Evolutionary conservation across 345 rosid species (phyloP).

Genomic region (Isatis tinctoria): DNA sequence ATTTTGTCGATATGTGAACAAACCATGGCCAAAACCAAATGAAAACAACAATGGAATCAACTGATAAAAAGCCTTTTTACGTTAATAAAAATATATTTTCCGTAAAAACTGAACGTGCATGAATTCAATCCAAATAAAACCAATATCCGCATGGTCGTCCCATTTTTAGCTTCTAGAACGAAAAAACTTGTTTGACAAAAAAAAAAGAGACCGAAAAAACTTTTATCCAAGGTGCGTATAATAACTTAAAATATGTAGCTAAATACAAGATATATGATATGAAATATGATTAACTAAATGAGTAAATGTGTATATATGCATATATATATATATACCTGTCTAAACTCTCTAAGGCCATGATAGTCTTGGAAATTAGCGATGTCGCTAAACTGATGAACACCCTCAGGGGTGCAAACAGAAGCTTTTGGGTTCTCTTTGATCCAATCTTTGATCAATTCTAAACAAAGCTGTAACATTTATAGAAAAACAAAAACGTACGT

Average conservation of each 20-base stretch:
- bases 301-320: too few relatives aligned
- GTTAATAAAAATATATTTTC: too few relatives aligned
- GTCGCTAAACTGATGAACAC: slow-evolving; percentile 50
- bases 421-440: slow-evolving; percentile 55
- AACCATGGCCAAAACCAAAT: background rate
- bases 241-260: background rate
- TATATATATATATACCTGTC: slow-evolving; percentile 46
- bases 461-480: slow-evolving; percentile 48
- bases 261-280: background rate
- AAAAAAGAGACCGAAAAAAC: too few relatives aligned
- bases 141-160: background rate
- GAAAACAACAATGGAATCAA: background rate
- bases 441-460: slow-evolving; percentile 63
- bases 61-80: background rate
- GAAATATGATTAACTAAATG: background rate
- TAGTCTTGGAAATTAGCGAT: slow-evolving; percentile 82
- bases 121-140: background rate
- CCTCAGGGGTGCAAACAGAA: slow-evolving; percentile 72
- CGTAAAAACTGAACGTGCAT: background rate
- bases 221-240: background rate
- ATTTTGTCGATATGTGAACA: background rate
- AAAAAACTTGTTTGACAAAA: too few relatives aligned
- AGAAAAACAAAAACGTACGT: background rate
- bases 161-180: too few relatives aligned
- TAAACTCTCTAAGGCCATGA: slow-evolving; percentile 64